phyloP scores from a whole-genome alignment of 345 rosid species.

The Chamaenerion angustifolium region DNA sequence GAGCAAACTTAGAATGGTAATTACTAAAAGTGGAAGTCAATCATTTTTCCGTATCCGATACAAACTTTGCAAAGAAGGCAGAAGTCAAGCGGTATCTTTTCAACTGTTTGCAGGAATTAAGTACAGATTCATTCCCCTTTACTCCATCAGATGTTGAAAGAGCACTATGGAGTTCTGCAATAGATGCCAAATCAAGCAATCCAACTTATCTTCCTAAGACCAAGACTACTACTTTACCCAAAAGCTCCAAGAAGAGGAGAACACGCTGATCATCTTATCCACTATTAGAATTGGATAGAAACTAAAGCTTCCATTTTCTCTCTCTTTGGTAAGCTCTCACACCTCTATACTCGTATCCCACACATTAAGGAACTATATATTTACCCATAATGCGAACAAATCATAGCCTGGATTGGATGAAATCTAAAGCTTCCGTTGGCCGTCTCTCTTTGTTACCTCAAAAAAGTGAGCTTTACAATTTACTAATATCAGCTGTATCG shows the following conservation, averaged over 20 bases:
- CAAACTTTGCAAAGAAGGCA: background rate
- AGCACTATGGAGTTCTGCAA: constrained; percentile 66
- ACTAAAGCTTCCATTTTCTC: no score
- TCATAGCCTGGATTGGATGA: no score
- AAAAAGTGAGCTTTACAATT: no score
- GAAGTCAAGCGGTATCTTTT: background rate
- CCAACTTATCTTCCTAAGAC: constrained; percentile 13
- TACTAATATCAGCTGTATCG: no score
- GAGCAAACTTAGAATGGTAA: background rate
- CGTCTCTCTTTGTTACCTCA: no score
- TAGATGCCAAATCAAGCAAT: constrained; percentile 23
- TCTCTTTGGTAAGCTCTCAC: no score
- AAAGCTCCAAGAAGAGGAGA: constrained; percentile 49
- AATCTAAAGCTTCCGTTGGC: no score
- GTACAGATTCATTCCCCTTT: constrained; percentile 33
- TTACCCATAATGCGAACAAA: no score
- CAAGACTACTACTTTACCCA: constrained; percentile 6
- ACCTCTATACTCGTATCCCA: no score
- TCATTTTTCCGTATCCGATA: background rate
- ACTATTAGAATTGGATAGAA: no score
- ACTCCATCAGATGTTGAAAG: constrained; percentile 75
- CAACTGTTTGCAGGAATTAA: constrained; percentile 39
- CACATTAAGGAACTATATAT: no score
- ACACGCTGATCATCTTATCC: constrained; percentile 24
- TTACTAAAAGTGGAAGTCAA: no score